Evolutionary conservation across 2,329 filamentous ascomycete genomes (phyloP), one percentile per base, ranked within the genome.

Genomic region (Fusarium sp.): DNA sequence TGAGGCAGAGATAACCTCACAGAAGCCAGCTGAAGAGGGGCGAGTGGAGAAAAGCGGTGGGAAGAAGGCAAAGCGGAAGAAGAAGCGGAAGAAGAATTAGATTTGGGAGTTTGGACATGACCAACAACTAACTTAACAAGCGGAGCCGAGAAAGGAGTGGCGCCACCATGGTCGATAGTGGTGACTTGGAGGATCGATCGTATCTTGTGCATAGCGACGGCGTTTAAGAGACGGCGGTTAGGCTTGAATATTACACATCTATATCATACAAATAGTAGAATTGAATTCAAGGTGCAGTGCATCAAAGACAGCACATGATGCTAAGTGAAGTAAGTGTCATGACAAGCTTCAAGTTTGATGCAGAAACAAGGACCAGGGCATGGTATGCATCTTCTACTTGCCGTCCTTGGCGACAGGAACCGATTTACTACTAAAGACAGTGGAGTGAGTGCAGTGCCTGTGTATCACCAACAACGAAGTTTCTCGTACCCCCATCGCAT

Each of bases 171-270:
- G 27, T 62, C 22, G 22, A 33, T 46, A 29, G 53, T 24, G 11
- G 24, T 59, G 20, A 61, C 6, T 5, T 4, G 40, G 20, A 16
- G 40, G 40, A 44, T 12, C n/a, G n/a, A 33, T 14, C 31, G 20
- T 65, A 62, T 71, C 46, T 72, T 58, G 63, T 62, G 69, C 73
- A 75, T 74, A 75, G 73, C 73, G 73, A 75, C 44, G 73, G 73
- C 73, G 73, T 76, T 51, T 76, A 66, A 67, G 60, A 61, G 56
- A 29, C 36, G 66, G 31, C 29, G 27, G 42, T 29, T 40, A 62
- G 24, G 51, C 57, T 69, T 66, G 62, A 38, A 65, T 67, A 67
- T 38, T 33, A 53, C 66, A 49, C 46, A 24, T 58, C 20, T 17
- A 44, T 12, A 20, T 22, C 31, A 44, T 6, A 16, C 22, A 33